Percentiles rank a stretch among this genome's conserved stretches.
phyloP scores from a whole-genome alignment of 371 early-diverging fungal genomes.

The Entomophthora muscae region DNA sequence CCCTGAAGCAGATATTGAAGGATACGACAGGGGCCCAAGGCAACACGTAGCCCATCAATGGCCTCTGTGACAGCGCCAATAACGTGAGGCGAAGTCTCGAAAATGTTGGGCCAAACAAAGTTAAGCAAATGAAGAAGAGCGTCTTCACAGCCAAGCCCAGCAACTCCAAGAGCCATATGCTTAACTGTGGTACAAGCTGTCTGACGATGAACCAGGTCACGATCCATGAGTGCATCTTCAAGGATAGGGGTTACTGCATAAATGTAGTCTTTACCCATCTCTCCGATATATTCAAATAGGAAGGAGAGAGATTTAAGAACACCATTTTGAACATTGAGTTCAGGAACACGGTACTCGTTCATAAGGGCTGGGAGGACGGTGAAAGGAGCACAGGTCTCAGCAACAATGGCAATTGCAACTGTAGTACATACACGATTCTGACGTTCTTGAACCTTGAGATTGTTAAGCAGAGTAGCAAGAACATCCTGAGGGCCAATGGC shows the following conservation, averaged over 20 bases:
- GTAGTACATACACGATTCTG: constrained; percentile 97
- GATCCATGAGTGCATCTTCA: constrained; percentile 94
- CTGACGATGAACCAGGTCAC: constrained; percentile 93
- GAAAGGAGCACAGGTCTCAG: constrained; percentile 92
- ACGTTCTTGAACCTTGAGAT: constrained; percentile 95
- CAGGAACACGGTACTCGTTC: constrained; percentile 97
- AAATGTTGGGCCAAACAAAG: constrained; percentile 94
- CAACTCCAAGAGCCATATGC: constrained; percentile 73
- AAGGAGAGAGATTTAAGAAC: constrained; percentile 88
- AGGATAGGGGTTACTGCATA: constrained; percentile 87
- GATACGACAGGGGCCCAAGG: constrained; percentile 71
- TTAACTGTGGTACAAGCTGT: constrained; percentile 90
- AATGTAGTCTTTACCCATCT: constrained; percentile 91
- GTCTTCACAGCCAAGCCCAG: constrained; percentile 85
- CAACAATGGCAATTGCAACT: constrained; percentile 89
- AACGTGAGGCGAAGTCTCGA: constrained; percentile 91
- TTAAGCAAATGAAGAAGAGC: constrained; percentile 87
- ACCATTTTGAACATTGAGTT: constrained; percentile 95
- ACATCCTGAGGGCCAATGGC: constrained; percentile 99
- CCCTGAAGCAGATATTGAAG: constrained; percentile 86
- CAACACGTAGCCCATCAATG: constrained; percentile 82
- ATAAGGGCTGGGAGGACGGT: constrained; percentile 94
- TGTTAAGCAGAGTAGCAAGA: constrained; percentile 86
- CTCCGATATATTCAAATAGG: constrained; percentile 95
- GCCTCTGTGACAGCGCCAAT: constrained; percentile 94